Conservation (phyloP, 225 moss, liverwort and hornwort species). For the Straminergon stramineum region DNA sequence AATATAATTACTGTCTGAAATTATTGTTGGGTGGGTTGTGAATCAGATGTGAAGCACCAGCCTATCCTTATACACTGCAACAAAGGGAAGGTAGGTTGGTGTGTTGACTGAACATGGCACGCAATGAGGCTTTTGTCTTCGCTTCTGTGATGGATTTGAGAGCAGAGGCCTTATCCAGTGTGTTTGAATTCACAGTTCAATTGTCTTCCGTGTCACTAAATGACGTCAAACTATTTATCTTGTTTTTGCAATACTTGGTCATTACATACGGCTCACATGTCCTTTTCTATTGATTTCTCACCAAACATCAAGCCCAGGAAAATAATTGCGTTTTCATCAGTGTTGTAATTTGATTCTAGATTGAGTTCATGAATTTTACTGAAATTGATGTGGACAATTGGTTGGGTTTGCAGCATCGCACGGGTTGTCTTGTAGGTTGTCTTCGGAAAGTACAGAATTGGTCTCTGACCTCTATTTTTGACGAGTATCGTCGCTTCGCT, state of each 20-base stretch:
- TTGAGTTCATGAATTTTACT: not conserved
- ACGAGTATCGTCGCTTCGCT: conserved; percentile 96
- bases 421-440: conserved; percentile 95
- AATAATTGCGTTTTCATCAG: not conserved
- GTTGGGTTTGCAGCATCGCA: conserved; percentile 42
- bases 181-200: not conserved
- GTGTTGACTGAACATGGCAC: not conserved
- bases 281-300: not conserved
- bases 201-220: not conserved
- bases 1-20: not conserved
- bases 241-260: not conserved
- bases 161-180: not conserved
- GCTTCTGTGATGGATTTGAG: not conserved
- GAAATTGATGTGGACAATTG: not conserved
- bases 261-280: not conserved
- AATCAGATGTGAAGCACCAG: conserved; percentile 88
- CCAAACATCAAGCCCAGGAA: not conserved
- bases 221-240: not conserved
- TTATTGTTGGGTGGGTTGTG: not conserved
- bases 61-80: conserved; percentile 97
- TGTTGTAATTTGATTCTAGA: not conserved
- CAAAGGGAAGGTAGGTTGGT: conserved; percentile 84
- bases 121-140: not conserved
- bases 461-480: conserved; percentile 93
- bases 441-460: conserved; percentile 97